Base-by-base conservation (phyloP, 768 basidiomycete species). In the Albatrellus ellisii region DNA sequence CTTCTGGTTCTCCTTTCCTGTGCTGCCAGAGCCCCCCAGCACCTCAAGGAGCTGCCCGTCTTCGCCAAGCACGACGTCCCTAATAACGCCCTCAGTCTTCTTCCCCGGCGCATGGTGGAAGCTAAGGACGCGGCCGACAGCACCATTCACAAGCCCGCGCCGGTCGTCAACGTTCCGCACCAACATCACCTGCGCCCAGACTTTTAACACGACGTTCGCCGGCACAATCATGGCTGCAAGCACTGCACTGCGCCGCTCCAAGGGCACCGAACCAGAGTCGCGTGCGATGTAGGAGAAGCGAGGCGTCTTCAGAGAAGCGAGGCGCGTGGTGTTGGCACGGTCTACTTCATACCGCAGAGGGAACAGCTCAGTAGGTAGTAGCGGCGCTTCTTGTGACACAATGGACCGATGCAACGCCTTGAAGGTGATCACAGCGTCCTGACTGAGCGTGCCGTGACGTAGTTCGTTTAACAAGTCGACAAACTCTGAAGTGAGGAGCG, bases 401-500 rank as follows among this genome's bases (percentile, higher is more conserved):
- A 48, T 6, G 38, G 61, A 52, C 4, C 73, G 60, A 0, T 65
- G 59, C 5, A 82, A 65, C 3, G 58, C 53, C 25, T 60, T 60
- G 62, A 81, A 80, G 21, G 60, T 64, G 12, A 43, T 44, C 26
- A 71, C 67, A 1, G 75, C 72, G 1, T 60, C 54, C 0, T 57
- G 47, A 0, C 70, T 67, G 21, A 82, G 65, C 4, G 52, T 56
- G 0, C 84, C 84, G 35, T 69, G 72, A 21, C 84, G 72, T 61
- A 84, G 73, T 56, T 81, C 73, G 55, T 86, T 86, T n/a, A 88
- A 59, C 56, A 84, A 72, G 40, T 74, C 67, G 46, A 85, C 69
- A 50, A 87, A 81, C 22, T 64, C 79, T 82, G 48, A 18, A 39
- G 5, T 26, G 15, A 17, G 20, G 15, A 17, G 34, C 48, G 25